Evolutionary conservation across 176 grass and related monocot genomes (phyloP).

Genomic region (Zizania latifolia): DNA sequence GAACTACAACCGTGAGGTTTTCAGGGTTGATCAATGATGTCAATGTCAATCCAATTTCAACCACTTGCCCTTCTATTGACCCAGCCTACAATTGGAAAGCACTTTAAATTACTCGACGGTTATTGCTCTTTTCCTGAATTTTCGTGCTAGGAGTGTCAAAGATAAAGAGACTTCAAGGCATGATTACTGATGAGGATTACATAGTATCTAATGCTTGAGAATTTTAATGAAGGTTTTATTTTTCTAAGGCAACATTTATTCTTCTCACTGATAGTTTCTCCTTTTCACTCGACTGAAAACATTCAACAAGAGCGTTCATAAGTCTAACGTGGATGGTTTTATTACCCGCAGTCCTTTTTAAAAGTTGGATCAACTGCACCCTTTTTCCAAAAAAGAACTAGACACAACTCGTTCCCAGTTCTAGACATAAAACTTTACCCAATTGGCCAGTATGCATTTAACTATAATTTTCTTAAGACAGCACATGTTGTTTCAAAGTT

Average conservation of each 20-base stretch:
- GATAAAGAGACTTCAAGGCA: neutral
- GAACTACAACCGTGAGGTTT: constrained; percentile 64
- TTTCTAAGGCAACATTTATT: neutral
- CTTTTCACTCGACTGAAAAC: neutral
- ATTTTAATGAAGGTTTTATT: neutral
- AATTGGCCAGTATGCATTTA: neutral
- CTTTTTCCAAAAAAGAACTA: neutral
- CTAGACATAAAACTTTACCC: neutral
- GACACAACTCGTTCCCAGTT: neutral
- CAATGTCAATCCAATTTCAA: constrained; percentile 60
- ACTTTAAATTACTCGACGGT: neutral
- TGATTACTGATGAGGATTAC: neutral
- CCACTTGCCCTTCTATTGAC: constrained; percentile 68
- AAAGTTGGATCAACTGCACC: neutral
- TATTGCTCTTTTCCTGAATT: neutral
- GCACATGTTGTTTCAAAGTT: neutral
- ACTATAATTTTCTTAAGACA: neutral
- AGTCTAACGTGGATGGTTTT: neutral
- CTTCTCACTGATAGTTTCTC: neutral
- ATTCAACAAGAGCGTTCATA: neutral
- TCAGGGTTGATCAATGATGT: constrained; percentile 62
- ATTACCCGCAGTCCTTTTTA: neutral
- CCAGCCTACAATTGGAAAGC: constrained; percentile 49
- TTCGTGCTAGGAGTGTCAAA: neutral
- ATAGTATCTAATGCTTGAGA: neutral